Evolutionary conservation across 2,329 filamentous ascomycete genomes (phyloP).

Genomic region (Botryotinia narcissicola): DNA sequence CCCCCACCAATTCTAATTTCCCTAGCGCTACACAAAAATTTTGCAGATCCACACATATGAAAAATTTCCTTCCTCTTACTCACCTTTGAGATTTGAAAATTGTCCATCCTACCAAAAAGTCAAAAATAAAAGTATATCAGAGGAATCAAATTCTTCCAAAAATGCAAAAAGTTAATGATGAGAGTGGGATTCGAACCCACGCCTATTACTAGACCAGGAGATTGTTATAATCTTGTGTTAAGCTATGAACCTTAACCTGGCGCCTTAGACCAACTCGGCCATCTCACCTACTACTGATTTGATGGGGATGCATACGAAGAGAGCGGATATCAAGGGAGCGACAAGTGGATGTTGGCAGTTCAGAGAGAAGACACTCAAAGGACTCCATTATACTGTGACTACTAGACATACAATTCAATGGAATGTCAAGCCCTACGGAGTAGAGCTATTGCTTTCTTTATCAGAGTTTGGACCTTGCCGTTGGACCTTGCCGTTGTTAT

Average conservation of each 20-base stretch:
- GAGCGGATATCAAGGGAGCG: background rate
- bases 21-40: background rate
- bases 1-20: background rate
- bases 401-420: background rate
- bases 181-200: slow-evolving; percentile 16
- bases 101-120: no score
- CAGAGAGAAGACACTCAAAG: no score
- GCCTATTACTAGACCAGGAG: slow-evolving; percentile 16
- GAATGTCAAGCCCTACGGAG: background rate
- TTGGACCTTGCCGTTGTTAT: background rate
- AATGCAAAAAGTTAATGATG: background rate
- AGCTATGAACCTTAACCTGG: slow-evolving; percentile 10
- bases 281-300: slow-evolving; percentile 1
- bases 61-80: background rate
- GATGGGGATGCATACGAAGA: accelerated
- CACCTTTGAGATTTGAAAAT: background rate
- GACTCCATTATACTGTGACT: no score
- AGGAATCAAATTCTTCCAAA: background rate
- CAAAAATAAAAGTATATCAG: no score
- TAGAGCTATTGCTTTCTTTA: background rate
- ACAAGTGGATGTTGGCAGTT: no score
- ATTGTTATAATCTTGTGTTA: background rate
- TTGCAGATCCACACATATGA: background rate
- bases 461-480: background rate
- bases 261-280: slow-evolving; percentile 16